Base-by-base conservation (phyloP, 306 rosid genomes). In the Spatholobus suberectus region DNA sequence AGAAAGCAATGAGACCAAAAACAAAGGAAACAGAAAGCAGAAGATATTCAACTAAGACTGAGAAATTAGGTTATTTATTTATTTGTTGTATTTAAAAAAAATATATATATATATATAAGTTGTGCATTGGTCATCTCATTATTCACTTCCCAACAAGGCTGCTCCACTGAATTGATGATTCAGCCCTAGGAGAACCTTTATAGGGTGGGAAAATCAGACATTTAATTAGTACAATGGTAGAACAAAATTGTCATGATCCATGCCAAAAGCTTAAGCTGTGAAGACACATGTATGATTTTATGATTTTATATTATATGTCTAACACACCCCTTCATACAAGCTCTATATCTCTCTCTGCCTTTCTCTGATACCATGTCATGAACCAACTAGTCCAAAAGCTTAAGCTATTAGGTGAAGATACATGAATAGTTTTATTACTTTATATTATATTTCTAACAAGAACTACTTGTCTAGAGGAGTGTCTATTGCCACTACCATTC, bases 21-120 rank as follows among this genome's bases (percentile, higher is more conserved):
- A n/a, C n/a, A n/a, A 24, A 51, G 70, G 70, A 74, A 58, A 77
- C 54, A 71, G 38, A 71, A 32, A 24, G 76, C 17, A 84, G 52
- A 18, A 18, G 14, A 34, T 21, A 51, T 21, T 37, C 20, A 18
- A 54, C 26, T 55, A 52, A 73, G 52, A 68, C 49, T 54, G 51
- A 59, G 77, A 86, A 82, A 77, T 75, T 77, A 71, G 43, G 43
- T 38, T 49, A 47, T 20, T 65, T 44, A 8, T 46, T 73, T 37
- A 8, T 35, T 55, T 62, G 11, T 65, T 40, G 7, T 43, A 27
- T 40, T 29, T 40, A 9, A 27, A 51, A 65, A 5, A 43, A 37
- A 44, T n/a, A n/a, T n/a, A n/a, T n/a, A n/a, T n/a, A n/a, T n/a
- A n/a, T n/a, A n/a, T n/a, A n/a, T 63, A 73, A 37, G 21, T 43